Evolutionary conservation across 73 alveolate genomes (phyloP), one percentile per base, ranked within the genome.

Genomic region (Paraurostyla sp.): DNA sequence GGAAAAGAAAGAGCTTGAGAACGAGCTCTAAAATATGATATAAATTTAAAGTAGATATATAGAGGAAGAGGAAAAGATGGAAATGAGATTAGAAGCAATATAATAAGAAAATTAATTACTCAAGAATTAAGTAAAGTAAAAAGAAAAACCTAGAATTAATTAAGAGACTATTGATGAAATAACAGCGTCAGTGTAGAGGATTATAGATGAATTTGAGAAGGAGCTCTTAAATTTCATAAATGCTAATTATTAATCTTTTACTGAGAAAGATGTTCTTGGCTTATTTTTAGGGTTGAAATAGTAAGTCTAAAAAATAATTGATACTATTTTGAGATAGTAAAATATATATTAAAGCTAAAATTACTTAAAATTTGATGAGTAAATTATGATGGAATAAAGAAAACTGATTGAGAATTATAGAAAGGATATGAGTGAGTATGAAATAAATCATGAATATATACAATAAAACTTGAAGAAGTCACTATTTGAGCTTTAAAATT

Each of bases 1-100:
- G 16, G 84, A 69, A 18, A 69, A 69, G 35, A 33, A 69, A 20
- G 84, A 69, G 7, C 84, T 69, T 16, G 84, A 69, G 38, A 33
- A 43, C 43, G 84, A 33, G 16, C 36, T 69, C 16, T 41, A 69
- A 29, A 43, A 69, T 69, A 69, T 69, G 84, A 9, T 41, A 4
- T 16, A 38, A 23, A 38, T 69, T 4, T 41, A 43, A 38, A 41
- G 18, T 6, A 9, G 38, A 23, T 18, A 11, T 18, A 7, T 35
- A n/a, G 25, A 11, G 6, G 3, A 38, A 25, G 59, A 43, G 22
- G 27, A 30, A 7, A 63, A 15, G 22, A 9, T 63, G 36, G 18
- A 63, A 27, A n/a, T 9, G 18, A 27, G 29, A 27, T 63, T 63
- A 15, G 15, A 9, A 7, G 11, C 6, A 32, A 9, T 32, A 63